Base-by-base conservation (phyloP, 768 basidiomycete species). In the Amanita pseudoporphyria region DNA sequence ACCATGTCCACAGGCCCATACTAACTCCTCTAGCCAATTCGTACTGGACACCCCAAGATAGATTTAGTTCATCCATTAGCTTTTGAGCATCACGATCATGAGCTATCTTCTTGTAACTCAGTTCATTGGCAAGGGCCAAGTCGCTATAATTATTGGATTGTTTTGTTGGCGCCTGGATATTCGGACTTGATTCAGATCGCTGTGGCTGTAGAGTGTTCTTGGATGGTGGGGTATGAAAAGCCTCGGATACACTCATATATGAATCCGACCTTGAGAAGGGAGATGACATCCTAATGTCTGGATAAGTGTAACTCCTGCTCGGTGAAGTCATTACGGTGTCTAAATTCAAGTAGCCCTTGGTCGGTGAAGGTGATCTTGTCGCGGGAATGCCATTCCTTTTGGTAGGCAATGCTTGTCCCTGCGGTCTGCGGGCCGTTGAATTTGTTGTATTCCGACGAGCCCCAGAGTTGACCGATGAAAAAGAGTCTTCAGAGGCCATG, bases 41-140 rank as follows among this genome's bases (percentile, higher is more conserved):
- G 42, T 64, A 77, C 36, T 75, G 74, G 0, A 67, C 67, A 0
- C 74, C 75, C 69, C 73, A 75, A 13, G 66, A 56, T 26, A 77
- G 66, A n/a, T 60, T 31, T 7, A 61, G 52, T 0, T 45, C 31
- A 36, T 77, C 74, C 40, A 76, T 53, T 1, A 67, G 5, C 7
- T 31, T 39, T 41, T 76, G 73, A 3, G 65, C 55, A 5, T 61
- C 52, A 2, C 24, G 14, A 47, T 65, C 58, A 38, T 77, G 70
- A 0, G 67, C 65, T 28, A 77, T 69, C 3, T 70, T 46, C 28
- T 19, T 40, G 0, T 47, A 24, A 1, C 58, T 54, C 5, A 73
- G 57, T 13, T 63, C 60, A 1, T 50, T 55, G 3, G 63, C 63
- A 18, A 69, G 49, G 3, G 39, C 22, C 18, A 36, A 33, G 2